These are phyloP conservation scores for Yarrowia sp. DNA, from an alignment of 805 yeast species.

Conservation along the genomic window DNA sequence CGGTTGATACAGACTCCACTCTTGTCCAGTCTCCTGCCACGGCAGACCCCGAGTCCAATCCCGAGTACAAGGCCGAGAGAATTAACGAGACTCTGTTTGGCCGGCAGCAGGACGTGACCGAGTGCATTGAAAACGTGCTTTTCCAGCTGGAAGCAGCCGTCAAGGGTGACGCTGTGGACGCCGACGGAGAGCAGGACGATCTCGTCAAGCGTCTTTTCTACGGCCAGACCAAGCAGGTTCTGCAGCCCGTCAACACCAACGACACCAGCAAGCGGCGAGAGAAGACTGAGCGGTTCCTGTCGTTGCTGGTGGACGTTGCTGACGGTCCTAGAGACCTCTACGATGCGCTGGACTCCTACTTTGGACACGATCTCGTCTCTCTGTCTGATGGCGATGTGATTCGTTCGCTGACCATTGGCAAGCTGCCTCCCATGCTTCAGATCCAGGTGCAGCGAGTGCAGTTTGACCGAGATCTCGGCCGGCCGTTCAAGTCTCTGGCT, in stretches of 20 bases:
- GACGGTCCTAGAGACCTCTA: slow-evolving; percentile 86
- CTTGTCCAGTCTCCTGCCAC: neutral
- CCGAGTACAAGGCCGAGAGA: slow-evolving; percentile 18
- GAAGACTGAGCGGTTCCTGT: slow-evolving; percentile 72
- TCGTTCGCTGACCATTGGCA: slow-evolving; percentile 66
- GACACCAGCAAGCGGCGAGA: slow-evolving; percentile 46
- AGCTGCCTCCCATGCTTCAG: slow-evolving; percentile 79
- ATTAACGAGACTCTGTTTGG: slow-evolving; percentile 55
- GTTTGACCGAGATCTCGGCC: slow-evolving; percentile 68
- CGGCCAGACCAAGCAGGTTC: slow-evolving; percentile 79
- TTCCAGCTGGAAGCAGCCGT: slow-evolving; percentile 88
- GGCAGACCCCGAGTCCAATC: neutral
- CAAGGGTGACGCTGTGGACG: slow-evolving; percentile 61
- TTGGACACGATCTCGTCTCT: slow-evolving; percentile 65
- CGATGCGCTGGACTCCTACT: slow-evolving; percentile 84
- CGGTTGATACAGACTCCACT: slow-evolving; percentile 17
- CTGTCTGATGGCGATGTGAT: slow-evolving; percentile 69
- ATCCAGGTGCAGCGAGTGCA: slow-evolving; percentile 93
- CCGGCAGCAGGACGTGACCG: slow-evolving; percentile 96
- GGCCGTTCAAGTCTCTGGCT: slow-evolving; percentile 78
- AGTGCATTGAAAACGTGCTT: slow-evolving; percentile 90
- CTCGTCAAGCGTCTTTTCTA: slow-evolving; percentile 75
- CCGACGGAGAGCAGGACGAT: slow-evolving; percentile 78
- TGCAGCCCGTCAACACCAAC: slow-evolving; percentile 42
- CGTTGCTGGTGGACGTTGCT: slow-evolving; percentile 79